A percentile compares a stretch with the other conserved stretches of the same genome.
phyloP scores from a whole-genome alignment of 2,329 filamentous ascomycete species.

The Cytospora chrysosperma region DNA sequence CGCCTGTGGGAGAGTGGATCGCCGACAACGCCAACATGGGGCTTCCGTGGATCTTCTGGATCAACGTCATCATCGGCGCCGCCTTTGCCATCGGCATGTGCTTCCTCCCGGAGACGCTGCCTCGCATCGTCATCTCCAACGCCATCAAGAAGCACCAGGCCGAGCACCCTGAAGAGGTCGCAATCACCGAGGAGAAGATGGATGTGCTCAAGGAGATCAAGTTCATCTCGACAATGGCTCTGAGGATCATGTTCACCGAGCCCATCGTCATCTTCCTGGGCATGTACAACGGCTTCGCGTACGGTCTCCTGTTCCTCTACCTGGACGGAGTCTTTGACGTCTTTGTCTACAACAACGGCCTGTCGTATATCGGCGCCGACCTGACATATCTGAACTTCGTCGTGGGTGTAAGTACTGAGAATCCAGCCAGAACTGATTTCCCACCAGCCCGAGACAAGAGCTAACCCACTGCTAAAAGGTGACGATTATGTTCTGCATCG shows the following conservation, averaged over 20 bases:
- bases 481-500: constrained; percentile 40
- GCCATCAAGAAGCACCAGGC: constrained; percentile 34
- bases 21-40: constrained; percentile 36
- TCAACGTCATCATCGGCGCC: constrained; percentile 41
- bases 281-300: constrained; percentile 43
- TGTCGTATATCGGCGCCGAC: constrained; percentile 40
- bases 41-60: constrained; percentile 41
- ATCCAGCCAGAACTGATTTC: no score
- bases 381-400: constrained; percentile 44
- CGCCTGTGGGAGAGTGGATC: constrained; percentile 41
- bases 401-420: constrained; percentile 37
- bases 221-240: constrained; percentile 43
- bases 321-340: constrained; percentile 44
- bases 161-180: constrained; percentile 33
- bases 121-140: constrained; percentile 38
- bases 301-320: constrained; percentile 42
- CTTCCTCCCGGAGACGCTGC: constrained; percentile 41
- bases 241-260: constrained; percentile 43
- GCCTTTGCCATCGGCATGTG: constrained; percentile 37
- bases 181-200: constrained; percentile 35
- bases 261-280: constrained; percentile 41
- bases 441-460: neutral
- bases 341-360: constrained; percentile 41
- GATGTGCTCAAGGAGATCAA: constrained; percentile 38
- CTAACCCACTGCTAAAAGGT: constrained; percentile 5